These are phyloP conservation scores for Ogataea naganishii DNA, from an alignment of 805 yeast genomes.

Conservation along the genomic window DNA sequence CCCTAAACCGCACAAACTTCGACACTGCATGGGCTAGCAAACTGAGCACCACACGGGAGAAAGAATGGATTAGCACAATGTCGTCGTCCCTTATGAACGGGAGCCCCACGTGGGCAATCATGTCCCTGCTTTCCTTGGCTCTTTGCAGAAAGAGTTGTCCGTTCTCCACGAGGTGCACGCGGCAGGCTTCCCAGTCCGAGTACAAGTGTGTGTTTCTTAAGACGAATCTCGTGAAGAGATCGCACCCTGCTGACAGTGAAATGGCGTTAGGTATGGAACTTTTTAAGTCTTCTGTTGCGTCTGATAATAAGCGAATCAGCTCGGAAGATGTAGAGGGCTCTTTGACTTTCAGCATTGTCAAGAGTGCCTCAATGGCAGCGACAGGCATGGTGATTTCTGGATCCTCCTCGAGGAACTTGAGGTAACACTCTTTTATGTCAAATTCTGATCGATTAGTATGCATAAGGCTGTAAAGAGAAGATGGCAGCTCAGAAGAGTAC, in stretches of 20 bases:
- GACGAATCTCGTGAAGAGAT: constrained; percentile 88
- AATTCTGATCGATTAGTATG: constrained; percentile 30
- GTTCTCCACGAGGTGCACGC: constrained; percentile 80
- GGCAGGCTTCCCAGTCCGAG: constrained; percentile 93
- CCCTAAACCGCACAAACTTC: constrained; percentile 77
- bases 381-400: constrained; percentile 99
- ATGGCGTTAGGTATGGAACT: constrained; percentile 81
- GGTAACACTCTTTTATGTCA: constrained; percentile 76
- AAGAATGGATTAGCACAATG: constrained; percentile 81
- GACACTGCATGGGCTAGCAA: constrained; percentile 68
- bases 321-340: constrained; percentile 94
- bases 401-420: constrained; percentile 76
- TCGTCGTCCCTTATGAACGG: constrained; percentile 93
- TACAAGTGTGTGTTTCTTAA: constrained; percentile 78
- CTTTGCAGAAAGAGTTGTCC: constrained; percentile 88
- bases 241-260: constrained; percentile 95
- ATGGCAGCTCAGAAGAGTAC: no score
- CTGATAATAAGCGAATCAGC: constrained; percentile 69
- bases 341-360: constrained; percentile 69
- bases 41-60: constrained; percentile 81
- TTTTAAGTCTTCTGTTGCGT: constrained; percentile 69
- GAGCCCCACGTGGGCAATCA: constrained; percentile 80
- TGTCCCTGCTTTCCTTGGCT: constrained; percentile 82
- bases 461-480: background rate
- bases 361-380: constrained; percentile 94